Base-by-base conservation (phyloP, 2,329 filamentous ascomycete genomes). In the Chaetomium sp. region DNA sequence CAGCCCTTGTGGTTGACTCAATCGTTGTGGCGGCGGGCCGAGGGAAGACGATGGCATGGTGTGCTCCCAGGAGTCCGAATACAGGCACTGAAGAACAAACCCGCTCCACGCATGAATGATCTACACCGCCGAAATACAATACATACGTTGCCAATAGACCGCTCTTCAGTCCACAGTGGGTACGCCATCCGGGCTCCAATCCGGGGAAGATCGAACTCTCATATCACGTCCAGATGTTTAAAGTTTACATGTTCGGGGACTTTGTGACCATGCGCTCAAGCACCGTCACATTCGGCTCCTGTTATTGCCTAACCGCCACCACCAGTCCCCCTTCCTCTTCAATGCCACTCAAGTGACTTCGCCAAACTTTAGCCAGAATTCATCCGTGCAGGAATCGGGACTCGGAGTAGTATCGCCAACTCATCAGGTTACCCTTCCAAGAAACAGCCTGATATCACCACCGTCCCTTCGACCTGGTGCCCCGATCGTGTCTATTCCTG, bases 351-450 rank as follows among this genome's bases (percentile, higher is more conserved):
- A 47, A 29, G 23, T 58, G 61, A 47, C 47, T 47, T 29, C 23
- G 33, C 10, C 38, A 27, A 19, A 55, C 12, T 64, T 64, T 64
- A 60, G 57, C 35, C 57, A 51, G 49, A 19, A 25, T 63, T 59
- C 60, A 51, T 56, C 42, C 38, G 19, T 21, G 35, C 57, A 50
- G 31, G 21, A 31, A 47, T 49, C 19, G 35, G 35, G 50, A 51
- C 3, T 29, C 27, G 10, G 19, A 13, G 42, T 58, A 8, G 10
- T n/a, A 49, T 35, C n/a, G 25, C 19, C 19, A 31, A 19, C 4
- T 27, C n/a, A n/a, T 27, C 4, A 49, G 38, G 56, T 50, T 49
- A 33, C 38, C 27, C 9, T 38, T 13, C 35, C 6, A 13, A 42
- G 13, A 35, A 50, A 35, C 57, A 59, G 57, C 27, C 57, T 59